Percentiles rank a stretch among this genome's conserved stretches.
Evolutionary conservation across 768 basidiomycete genomes (phyloP).

Genomic region (Kondoa subrosea): DNA sequence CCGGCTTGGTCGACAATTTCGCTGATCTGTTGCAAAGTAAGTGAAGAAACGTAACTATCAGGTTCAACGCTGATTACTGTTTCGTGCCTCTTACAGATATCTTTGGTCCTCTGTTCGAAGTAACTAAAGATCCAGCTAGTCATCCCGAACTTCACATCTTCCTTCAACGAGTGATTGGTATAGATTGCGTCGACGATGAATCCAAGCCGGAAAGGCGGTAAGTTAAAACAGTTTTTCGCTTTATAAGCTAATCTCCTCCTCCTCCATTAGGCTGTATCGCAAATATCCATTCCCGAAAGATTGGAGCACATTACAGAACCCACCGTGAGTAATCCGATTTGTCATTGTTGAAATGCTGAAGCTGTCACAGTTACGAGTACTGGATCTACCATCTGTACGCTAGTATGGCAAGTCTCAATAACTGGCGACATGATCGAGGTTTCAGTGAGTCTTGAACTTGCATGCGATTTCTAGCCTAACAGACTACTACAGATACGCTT

Average conservation of each 20-base stretch:
- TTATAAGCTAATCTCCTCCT: background rate
- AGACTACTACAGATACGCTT: slow-evolving; percentile 57
- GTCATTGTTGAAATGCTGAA: no score
- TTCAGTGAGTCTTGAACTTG: slow-evolving; percentile 52
- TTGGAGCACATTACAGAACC: slow-evolving; percentile 78
- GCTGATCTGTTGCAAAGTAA: slow-evolving; percentile 77
- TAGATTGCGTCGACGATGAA: slow-evolving; percentile 98
- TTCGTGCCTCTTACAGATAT: slow-evolving; percentile 44
- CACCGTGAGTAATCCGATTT: slow-evolving; percentile 76
- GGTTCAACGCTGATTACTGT: background rate
- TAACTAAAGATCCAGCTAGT: slow-evolving; percentile 69
- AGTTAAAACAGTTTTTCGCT: slow-evolving; percentile 39
- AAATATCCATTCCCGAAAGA: slow-evolving; percentile 43
- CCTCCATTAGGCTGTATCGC: background rate
- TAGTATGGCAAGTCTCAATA: slow-evolving; percentile 85
- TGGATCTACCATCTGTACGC: slow-evolving; percentile 98
- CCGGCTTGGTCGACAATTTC: slow-evolving; percentile 64
- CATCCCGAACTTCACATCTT: slow-evolving; percentile 93
- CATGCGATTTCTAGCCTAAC: background rate
- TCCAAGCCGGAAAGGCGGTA: slow-evolving; percentile 69
- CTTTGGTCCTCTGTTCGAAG: slow-evolving; percentile 84
- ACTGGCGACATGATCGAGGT: slow-evolving; percentile 69
- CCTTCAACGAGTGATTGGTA: slow-evolving; percentile 83
- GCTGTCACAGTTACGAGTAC: slow-evolving; percentile 7
- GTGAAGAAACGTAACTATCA: no score